These are phyloP conservation scores for Candida pseudocylindracea DNA, from an alignment of 1,139 yeast species.

Conservation along the genomic window DNA sequence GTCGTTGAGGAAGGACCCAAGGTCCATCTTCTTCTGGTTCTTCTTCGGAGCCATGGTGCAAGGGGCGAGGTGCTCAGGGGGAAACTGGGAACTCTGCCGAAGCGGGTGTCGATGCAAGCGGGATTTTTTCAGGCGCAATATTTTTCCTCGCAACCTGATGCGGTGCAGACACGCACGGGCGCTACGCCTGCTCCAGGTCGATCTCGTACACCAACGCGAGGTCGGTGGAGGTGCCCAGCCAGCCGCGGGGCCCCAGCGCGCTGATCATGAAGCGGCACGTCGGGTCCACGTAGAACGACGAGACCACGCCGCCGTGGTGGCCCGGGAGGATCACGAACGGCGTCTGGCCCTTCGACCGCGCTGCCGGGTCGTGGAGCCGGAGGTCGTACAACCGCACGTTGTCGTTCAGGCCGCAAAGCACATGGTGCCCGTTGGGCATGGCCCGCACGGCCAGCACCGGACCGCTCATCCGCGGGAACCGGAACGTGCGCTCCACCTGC, in stretches of 20 bases:
- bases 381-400: constrained; percentile 74
- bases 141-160: too few species aligned
- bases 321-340: constrained; percentile 45
- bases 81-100: neutral
- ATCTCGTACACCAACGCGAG: too few species aligned
- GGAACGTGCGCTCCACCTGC: constrained; percentile 33
- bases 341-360: constrained; percentile 8
- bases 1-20: constrained; percentile 26
- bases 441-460: constrained; percentile 69
- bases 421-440: constrained; percentile 60
- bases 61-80: neutral
- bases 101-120: neutral
- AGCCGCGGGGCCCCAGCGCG: constrained; percentile 89
- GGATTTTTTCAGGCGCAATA: too few species aligned
- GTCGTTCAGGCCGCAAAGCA: constrained; percentile 78
- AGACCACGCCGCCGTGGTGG: constrained; percentile 33
- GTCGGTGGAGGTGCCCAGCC: constrained; percentile 13
- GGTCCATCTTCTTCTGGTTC: constrained; percentile 21
- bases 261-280: constrained; percentile 75
- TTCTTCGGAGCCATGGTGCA: constrained; percentile 13
- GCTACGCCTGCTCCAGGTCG: too few species aligned
- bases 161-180: too few species aligned
- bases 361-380: constrained; percentile 22
- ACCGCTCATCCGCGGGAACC: constrained; percentile 77
- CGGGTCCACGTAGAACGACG: constrained; percentile 54